Base-by-base conservation (phyloP, 345 rosid species). In the Eutrema yunnanense region DNA sequence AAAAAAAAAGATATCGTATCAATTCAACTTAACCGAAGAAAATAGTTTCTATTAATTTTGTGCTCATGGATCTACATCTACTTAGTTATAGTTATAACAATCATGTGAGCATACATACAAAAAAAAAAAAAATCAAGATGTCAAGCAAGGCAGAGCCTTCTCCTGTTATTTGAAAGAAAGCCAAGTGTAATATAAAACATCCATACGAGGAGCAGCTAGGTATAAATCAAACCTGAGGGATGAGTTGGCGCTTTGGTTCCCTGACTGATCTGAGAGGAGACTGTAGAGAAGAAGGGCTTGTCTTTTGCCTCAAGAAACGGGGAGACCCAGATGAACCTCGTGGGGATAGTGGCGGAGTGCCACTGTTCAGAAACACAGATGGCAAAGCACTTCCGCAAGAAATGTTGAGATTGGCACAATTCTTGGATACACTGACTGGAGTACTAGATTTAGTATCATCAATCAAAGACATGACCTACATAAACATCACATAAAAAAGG, bases 341-440 rank as follows among this genome's bases (percentile, higher is more conserved):
- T 11, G 98, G 98, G 55, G 98, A 89, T 73, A 93, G 86, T 50
- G 98, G 98, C 67, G 98, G 98, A 43, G 96, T 81, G 49, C 83
- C 90, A 42, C 90, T 92, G 46, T 82, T 79, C 42, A 93, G 85
- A 84, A 92, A 90, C 83, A 85, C 85, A 74, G 96, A 92, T 30
- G 98, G 92, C 72, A 76, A 56, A 4, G 75, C 80, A 75, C 85
- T 83, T 9, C 85, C 81, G 50, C 84, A 64, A 67, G 78, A 67
- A 57, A 76, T 51, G 84, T 78, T 81, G 62, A 79, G 66, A 65
- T 38, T 71, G 50, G 79, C 72, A 76, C 84, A 78, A 66, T 79
- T 84, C 52, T 79, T 86, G 52, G 81, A 76, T 56, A 58, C 82
- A 77, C 78, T 87, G 51, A 87, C 62, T 38, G 86, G 68, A 16